phyloP scores from a whole-genome alignment of 2,329 filamentous ascomycete species.

The Fusarium sp. region DNA sequence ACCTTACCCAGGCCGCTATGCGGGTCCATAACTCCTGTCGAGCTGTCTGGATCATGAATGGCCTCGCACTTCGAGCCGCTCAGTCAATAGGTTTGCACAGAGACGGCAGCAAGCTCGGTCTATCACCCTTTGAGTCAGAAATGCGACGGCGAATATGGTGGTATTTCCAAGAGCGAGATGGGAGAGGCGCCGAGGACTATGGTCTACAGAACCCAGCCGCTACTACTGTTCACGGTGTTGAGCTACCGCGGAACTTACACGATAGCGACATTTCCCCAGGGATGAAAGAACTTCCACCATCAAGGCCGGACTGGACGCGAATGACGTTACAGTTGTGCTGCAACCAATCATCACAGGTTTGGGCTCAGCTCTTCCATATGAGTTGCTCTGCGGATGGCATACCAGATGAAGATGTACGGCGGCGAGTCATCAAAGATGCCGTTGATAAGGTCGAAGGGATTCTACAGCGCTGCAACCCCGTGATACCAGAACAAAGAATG shows the following conservation, averaged over 20 bases:
- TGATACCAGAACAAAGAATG: slow-evolving; percentile 54
- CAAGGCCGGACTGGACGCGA: slow-evolving; percentile 62
- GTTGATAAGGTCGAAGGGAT: not conserved
- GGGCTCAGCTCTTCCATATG: slow-evolving; percentile 36
- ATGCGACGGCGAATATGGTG: slow-evolving; percentile 66
- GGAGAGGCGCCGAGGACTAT: slow-evolving; percentile 63
- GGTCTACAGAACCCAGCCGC: slow-evolving; percentile 47
- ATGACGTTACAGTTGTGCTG: slow-evolving; percentile 65
- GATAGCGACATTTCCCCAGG: slow-evolving; percentile 59
- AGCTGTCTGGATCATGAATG: slow-evolving; percentile 52
- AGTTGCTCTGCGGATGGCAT: slow-evolving; percentile 11
- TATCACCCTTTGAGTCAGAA: slow-evolving; percentile 63
- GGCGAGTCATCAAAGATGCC: slow-evolving; percentile 46
- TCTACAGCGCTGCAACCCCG: slow-evolving; percentile 57
- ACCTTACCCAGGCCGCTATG: slow-evolving; percentile 35
- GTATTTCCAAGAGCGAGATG: slow-evolving; percentile 59
- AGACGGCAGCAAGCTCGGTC: slow-evolving; percentile 54
- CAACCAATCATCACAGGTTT: slow-evolving; percentile 54
- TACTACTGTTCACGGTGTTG: slow-evolving; percentile 48
- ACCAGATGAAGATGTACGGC: slow-evolving; percentile 46
- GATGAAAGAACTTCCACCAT: slow-evolving; percentile 56
- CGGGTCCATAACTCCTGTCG: slow-evolving; percentile 46
- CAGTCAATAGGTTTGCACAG: slow-evolving; percentile 63
- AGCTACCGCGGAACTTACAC: slow-evolving; percentile 64
- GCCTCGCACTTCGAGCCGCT: slow-evolving; percentile 55